Percentiles rank a stretch among this genome's conserved stretches.
Conservation (phyloP, 2,329 filamentous ascomycete species). For the Ilyonectria robusta region DNA sequence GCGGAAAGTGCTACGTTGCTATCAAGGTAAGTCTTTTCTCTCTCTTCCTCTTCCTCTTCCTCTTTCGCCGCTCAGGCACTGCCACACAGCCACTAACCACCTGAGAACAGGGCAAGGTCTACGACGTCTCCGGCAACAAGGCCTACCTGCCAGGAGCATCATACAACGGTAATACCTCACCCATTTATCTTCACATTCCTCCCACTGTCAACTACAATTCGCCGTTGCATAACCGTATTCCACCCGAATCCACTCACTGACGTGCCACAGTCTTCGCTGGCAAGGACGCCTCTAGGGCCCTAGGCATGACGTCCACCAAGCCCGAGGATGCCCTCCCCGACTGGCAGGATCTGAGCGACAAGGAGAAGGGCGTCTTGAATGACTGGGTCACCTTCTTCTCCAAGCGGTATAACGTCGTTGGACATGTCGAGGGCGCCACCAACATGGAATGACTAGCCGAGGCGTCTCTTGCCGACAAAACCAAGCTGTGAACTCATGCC, state of each 20-base stretch:
- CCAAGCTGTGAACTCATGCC: slow-evolving; percentile 40
- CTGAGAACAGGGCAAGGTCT: slow-evolving; percentile 81
- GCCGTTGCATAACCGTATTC: neutral
- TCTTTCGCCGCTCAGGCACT: neutral
- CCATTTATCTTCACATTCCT: neutral
- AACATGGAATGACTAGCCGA: slow-evolving; percentile 62
- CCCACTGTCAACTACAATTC: neutral
- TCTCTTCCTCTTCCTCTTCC: slow-evolving; percentile 11
- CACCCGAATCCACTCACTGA: slow-evolving; percentile 25
- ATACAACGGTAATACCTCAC: slow-evolving; percentile 79
- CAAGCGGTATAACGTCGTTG: slow-evolving; percentile 95
- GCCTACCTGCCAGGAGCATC: slow-evolving; percentile 86
- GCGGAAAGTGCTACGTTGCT: slow-evolving; percentile 76
- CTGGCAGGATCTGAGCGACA: slow-evolving; percentile 86
- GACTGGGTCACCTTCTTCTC: slow-evolving; percentile 98
- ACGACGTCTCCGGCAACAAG: slow-evolving; percentile 92
- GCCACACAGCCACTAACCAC: slow-evolving; percentile 29
- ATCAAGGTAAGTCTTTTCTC: slow-evolving; percentile 71
- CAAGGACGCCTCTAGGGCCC: slow-evolving; percentile 93
- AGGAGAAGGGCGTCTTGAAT: slow-evolving; percentile 86
- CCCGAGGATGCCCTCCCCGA: slow-evolving; percentile 85
- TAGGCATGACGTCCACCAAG: slow-evolving; percentile 90
- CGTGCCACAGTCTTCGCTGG: slow-evolving; percentile 85
- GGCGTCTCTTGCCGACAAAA: slow-evolving; percentile 34
- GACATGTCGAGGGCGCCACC: slow-evolving; percentile 73